These are phyloP conservation scores for Pseudodiploospora longispora DNA, from an alignment of 2,329 filamentous ascomycete genomes.

Conservation along the genomic window DNA sequence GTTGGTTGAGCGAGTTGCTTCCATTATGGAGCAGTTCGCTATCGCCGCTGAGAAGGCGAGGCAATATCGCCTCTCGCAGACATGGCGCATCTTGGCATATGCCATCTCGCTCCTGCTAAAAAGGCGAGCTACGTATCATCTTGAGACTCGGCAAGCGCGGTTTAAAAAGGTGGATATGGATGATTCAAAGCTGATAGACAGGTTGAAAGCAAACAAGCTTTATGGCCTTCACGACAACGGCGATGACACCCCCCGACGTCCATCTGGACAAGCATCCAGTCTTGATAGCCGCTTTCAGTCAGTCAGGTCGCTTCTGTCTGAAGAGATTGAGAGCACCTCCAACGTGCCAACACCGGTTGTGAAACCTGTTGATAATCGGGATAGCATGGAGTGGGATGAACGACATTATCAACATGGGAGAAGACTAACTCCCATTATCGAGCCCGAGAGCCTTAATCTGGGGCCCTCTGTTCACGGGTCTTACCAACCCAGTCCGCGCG, in stretches of 20 bases:
- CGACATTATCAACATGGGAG: constrained; percentile 25
- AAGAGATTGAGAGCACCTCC: constrained; percentile 55
- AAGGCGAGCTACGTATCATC: constrained; percentile 49
- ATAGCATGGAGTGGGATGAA: constrained; percentile 13
- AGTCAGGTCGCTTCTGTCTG: constrained; percentile 40
- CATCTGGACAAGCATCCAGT: constrained; percentile 19
- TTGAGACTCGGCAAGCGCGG: constrained; percentile 38
- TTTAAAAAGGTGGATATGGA: constrained; percentile 26
- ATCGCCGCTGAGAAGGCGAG: constrained; percentile 47
- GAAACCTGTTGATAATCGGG: constrained; percentile 37
- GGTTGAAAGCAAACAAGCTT: constrained; percentile 18
- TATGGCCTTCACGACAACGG: constrained; percentile 20
- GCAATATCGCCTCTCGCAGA: constrained; percentile 54
- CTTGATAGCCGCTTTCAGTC: constrained; percentile 23
- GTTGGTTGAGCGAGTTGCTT: constrained; percentile 38
- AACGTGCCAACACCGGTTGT: constrained; percentile 54
- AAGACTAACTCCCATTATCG: constrained; percentile 39
- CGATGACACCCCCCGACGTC: constrained; percentile 30
- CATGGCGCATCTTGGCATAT: constrained; percentile 54
- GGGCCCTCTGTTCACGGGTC: constrained; percentile 37
- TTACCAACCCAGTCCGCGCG: constrained; percentile 29
- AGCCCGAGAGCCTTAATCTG: constrained; percentile 42
- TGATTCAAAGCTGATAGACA: constrained; percentile 19
- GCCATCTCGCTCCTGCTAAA: constrained; percentile 46
- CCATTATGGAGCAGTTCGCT: constrained; percentile 50